Evolutionary conservation across 208 protist genomes (phyloP), one percentile per base, ranked within the genome.

Genomic region (Leishmania arabica): DNA sequence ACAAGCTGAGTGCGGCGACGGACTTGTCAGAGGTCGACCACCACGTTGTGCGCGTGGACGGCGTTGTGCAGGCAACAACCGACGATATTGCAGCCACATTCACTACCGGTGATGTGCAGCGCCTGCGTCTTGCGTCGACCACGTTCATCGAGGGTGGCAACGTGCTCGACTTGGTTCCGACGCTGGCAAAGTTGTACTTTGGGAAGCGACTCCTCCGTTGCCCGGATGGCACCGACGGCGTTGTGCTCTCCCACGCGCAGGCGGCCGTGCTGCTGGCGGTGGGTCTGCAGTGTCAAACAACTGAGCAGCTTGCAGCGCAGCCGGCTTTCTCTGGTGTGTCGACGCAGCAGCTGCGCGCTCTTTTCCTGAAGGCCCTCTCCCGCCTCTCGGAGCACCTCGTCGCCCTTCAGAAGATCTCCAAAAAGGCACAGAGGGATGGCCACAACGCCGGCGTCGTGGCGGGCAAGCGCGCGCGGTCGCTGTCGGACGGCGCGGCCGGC

Each of bases 91-190:
- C 87, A 7, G 73, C 60, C 6, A 71, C 86, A 27, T 93, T 99
- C 76, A 94, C 91, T 21, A 47, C 77, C 0, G 96, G 92, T 54
- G 99, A 99, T 84, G 68, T 99, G 74, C 98, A 99, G 86, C 93
- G 99, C 0, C 91, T 99, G n/a, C 91, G 93, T 40, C 82, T 98
- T 6, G 99, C 98, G 76, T 86, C 97, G 13, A 94, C 89, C 13
- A 95, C 97, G 19, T 94, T 99, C 64, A 90, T 99, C 1, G 99
- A 99, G 84, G 85, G 92, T 49, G 98, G 98, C 75, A 96, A 99
- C 21, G 93, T 99, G 70, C 83, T 99, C 6, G 99, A 99, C 82
- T 86, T 99, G 3, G 56, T 99, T 9, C 99, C 99, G 13, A 51
- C 75, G 45, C 56, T 99, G 17, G 98, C 98, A 27, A 78, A 86